These are phyloP conservation scores for Patellifolia procumbens DNA, from an alignment of 179 eudicot genomes.

Conservation along the genomic window DNA sequence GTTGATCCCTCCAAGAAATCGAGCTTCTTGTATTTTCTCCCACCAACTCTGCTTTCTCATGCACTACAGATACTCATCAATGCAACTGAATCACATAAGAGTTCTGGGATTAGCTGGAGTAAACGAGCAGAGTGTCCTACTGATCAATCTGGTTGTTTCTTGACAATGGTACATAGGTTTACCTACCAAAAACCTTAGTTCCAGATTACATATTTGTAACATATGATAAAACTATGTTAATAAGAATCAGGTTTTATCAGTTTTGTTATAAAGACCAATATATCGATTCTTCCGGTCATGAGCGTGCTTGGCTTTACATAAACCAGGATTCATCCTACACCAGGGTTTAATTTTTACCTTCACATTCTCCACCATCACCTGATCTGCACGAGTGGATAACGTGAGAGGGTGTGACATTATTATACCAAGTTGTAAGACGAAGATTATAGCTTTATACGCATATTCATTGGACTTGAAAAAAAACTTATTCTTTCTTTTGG, in stretches of 20 bases:
- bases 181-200: not conserved
- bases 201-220: not conserved
- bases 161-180: slow-evolving; percentile 54
- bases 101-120: slow-evolving; percentile 72
- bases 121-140: slow-evolving; percentile 51
- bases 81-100: slow-evolving; percentile 56
- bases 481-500: no score
- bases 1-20: not conserved
- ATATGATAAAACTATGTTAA: not conserved
- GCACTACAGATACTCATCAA: slow-evolving; percentile 57
- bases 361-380: no score
- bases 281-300: no score
- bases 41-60: slow-evolving; percentile 64
- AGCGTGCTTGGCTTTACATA: no score
- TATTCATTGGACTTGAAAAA: no score
- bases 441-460: no score
- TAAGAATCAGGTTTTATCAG: not conserved
- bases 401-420: no score
- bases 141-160: slow-evolving; percentile 48
- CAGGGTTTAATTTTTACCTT: no score
- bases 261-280: not conserved
- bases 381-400: no score
- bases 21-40: slow-evolving; percentile 45
- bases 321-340: no score
- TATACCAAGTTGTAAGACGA: no score